A percentile compares a stretch with the other conserved stretches of the same genome.
phyloP scores from a whole-genome alignment of 495 filamentous ascomycete species.

The Aspergillus hancockii region DNA sequence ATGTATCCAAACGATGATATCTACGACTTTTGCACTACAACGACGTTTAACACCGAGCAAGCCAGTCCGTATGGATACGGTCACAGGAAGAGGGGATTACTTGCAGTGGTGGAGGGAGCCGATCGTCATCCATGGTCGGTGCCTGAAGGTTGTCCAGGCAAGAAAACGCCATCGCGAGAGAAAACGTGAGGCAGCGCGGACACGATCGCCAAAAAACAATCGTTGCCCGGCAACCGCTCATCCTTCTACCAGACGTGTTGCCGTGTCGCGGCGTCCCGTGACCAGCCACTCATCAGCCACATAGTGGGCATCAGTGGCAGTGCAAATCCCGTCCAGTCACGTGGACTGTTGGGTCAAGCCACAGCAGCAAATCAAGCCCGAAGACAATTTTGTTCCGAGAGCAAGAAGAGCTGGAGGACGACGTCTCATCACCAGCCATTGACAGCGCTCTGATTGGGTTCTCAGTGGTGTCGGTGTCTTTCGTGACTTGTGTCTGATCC shows the following conservation, averaged over 20 bases:
- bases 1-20: constrained; percentile 1
- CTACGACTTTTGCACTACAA: neutral
- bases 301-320: constrained; percentile 16
- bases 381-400: constrained; percentile 27
- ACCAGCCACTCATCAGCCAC: constrained; percentile 13
- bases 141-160: constrained; percentile 23
- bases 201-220: constrained; percentile 22
- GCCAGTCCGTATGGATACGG: constrained; percentile 25
- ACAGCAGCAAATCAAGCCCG: constrained; percentile 14
- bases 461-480: neutral
- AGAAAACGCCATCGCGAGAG: constrained; percentile 25
- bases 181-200: constrained; percentile 21
- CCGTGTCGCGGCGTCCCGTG: constrained; percentile 21
- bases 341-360: constrained; percentile 10
- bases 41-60: neutral
- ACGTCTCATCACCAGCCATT: constrained; percentile 14
- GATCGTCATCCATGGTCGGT: constrained; percentile 18
- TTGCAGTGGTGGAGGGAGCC: constrained; percentile 9
- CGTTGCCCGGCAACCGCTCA: constrained; percentile 24
- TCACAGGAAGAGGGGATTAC: constrained; percentile 16
- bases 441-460: constrained; percentile 14
- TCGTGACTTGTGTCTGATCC: neutral
- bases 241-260: constrained; percentile 9
- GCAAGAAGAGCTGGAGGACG: neutral
- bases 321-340: constrained; percentile 8